Evolutionary conservation across 306 rosid genomes (phyloP).

Genomic region (Citrullus mucosospermus): DNA sequence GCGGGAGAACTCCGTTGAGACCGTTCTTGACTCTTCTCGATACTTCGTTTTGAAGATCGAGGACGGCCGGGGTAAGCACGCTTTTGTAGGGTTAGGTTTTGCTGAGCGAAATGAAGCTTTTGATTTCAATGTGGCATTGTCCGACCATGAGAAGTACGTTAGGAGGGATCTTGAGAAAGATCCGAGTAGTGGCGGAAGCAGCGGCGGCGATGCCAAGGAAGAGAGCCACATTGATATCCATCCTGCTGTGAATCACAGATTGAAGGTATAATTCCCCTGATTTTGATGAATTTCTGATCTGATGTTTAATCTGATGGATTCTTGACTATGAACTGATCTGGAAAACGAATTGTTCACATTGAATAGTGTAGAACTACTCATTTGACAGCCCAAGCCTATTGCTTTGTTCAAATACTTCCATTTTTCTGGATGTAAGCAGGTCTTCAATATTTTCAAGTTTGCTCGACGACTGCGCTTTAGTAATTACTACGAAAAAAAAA

Average conservation of each 20-base stretch:
- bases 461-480: neutral
- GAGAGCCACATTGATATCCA: slow-evolving; percentile 80
- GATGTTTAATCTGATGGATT: neutral
- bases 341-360: neutral
- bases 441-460: neutral
- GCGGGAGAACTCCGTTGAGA: slow-evolving; percentile 76
- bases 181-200: neutral
- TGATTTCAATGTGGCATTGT: slow-evolving; percentile 90
- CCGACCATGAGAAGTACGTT: slow-evolving; percentile 93
- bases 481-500: too few relatives aligned
- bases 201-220: slow-evolving; percentile 27
- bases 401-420: neutral
- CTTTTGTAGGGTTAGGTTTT: slow-evolving; percentile 84
- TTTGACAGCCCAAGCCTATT: neutral
- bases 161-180: slow-evolving; percentile 74
- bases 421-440: neutral
- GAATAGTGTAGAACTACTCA: neutral
- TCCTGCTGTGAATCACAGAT: slow-evolving; percentile 86
- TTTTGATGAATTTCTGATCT: neutral
- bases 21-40: slow-evolving; percentile 90
- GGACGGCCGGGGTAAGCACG: slow-evolving; percentile 89
- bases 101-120: slow-evolving; percentile 91
- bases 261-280: slow-evolving; percentile 37
- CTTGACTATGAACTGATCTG: neutral
- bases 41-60: slow-evolving; percentile 97